A percentile compares a stretch with the other conserved stretches of the same genome.
Conservation (phyloP, 805 yeast species). For the Pichia pseudocactophila region DNA sequence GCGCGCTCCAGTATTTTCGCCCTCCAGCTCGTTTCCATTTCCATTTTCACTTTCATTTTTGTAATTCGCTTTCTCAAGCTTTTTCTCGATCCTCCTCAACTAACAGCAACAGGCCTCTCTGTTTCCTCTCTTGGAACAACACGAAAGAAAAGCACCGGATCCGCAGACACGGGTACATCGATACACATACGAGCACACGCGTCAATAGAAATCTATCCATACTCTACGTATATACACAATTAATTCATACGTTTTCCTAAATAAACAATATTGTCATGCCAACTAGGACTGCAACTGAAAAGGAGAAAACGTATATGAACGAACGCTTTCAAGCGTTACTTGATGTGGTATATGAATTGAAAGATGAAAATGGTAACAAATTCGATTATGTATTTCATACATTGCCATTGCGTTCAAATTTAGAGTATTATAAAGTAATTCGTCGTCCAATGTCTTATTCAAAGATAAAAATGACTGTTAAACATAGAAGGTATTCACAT, state of each 20-base stretch:
- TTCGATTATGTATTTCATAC: conserved; percentile 44
- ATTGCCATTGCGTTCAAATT: conserved; percentile 63
- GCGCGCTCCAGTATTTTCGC: no score
- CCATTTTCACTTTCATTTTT: no score
- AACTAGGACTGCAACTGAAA: conserved; percentile 3
- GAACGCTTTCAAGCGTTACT: conserved; percentile 11
- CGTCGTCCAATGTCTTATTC: conserved; percentile 75
- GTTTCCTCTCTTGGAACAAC: no score
- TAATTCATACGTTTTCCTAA: not conserved
- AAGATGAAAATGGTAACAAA: conserved; percentile 21
- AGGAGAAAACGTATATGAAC: conserved; percentile 17
- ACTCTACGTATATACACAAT: no score
- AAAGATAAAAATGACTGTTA: conserved; percentile 54
- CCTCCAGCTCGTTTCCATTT: no score
- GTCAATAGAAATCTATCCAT: no score
- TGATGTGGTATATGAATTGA: conserved; percentile 19
- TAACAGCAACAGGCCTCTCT: no score
- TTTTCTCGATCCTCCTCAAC: no score
- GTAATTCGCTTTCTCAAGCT: no score
- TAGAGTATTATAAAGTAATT: conserved; percentile 76
- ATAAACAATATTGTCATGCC: not conserved
- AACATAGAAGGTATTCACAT: conserved; percentile 42
- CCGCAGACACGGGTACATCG: no score
- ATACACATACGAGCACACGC: no score
- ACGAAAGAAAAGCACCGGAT: no score